Base-by-base conservation (phyloP, 768 basidiomycete species). In the Candolleomyces eurysporus region DNA sequence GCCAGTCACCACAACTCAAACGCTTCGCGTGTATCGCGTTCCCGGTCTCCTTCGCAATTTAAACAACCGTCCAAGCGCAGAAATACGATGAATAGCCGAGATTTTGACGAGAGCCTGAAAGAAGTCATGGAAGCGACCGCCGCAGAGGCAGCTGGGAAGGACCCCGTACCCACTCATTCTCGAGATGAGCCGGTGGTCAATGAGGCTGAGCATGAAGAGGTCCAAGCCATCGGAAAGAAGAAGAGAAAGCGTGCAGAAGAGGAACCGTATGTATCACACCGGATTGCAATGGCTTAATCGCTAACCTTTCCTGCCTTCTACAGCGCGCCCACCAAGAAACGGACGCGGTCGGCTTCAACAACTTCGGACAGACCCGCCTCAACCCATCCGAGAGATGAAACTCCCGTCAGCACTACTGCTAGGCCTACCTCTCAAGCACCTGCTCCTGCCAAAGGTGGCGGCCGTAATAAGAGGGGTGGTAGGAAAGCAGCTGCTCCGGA, bases 81-180 rank as follows among this genome's bases (percentile, higher is more conserved):
- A 62, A 94, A 93, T 67, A 99, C 97, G 55, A 96, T 99, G 94
- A 98, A 98, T 73, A 96, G 93, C 68, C 81, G 96, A 60, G 96
- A 88, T 13, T 96, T 94, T 71, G 96, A 96, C 71, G 91, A 95
- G 69, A 93, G 88, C 69, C 72, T 91, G 59, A 88, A 90, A 71
- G 89, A 90, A 68, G 77, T 90, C 57, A 86, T 92, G 55, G 87
- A 89, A 66, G 85, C 84, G 43, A 88, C 88, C 19, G 89, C 89
- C 26, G 85, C 87, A 6, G 88, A 90, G 70, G 89, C 88, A 4
- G 84, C 84, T 32, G 76, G 72, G 9, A 76, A 81, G 53, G 83
- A 83, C 45, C 69, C 75, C n/a, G 72, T 55, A 43, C 73, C 69
- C 48, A 63, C 74, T 8, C 55, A 60, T 26, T 68, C 76, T 14